A percentile compares a stretch with the other conserved stretches of the same genome.
These are phyloP conservation scores for Fagus crenata DNA, from an alignment of 306 rosid species.

Conservation along the genomic window DNA sequence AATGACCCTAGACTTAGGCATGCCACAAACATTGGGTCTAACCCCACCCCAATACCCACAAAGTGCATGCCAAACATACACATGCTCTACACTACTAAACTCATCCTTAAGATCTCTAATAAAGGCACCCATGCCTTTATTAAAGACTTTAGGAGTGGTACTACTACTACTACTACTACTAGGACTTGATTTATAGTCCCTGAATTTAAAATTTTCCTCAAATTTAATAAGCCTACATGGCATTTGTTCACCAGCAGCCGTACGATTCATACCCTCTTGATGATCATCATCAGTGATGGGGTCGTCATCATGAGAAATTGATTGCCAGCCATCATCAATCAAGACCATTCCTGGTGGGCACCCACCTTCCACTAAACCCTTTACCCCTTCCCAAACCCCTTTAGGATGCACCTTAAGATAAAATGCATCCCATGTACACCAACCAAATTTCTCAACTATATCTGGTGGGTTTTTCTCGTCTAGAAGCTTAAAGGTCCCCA, in stretches of 20 bases:
- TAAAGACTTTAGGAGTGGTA: background rate
- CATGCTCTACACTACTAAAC: slow-evolving; percentile 50
- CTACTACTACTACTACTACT: no score
- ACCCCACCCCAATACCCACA: slow-evolving; percentile 83
- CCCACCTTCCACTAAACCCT: slow-evolving; percentile 53
- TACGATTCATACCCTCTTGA: slow-evolving; percentile 36
- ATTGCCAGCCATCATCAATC: slow-evolving; percentile 81
- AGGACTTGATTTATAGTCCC: slow-evolving; percentile 23
- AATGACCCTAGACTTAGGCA: slow-evolving; percentile 51
- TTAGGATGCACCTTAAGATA: slow-evolving; percentile 63
- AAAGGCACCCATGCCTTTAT: slow-evolving; percentile 55
- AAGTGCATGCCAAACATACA: slow-evolving; percentile 74
- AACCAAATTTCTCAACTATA: slow-evolving; percentile 65
- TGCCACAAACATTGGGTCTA: slow-evolving; percentile 39
- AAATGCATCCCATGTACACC: slow-evolving; percentile 89
- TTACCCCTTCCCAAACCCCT: slow-evolving; percentile 54
- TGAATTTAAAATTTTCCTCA: slow-evolving; percentile 56
- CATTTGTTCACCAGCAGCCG: slow-evolving; percentile 60
- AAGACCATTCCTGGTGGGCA: slow-evolving; percentile 63
- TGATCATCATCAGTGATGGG: background rate
- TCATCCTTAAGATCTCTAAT: slow-evolving; percentile 62
- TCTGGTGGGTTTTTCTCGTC: slow-evolving; percentile 61
- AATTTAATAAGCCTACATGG: slow-evolving; percentile 46
- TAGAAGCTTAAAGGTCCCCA: slow-evolving; percentile 55
- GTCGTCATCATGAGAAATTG: slow-evolving; percentile 49